These are phyloP conservation scores for Pseudocercospora fijiensis DNA, from an alignment of 2,329 filamentous ascomycete species.

Conservation along the genomic window DNA sequence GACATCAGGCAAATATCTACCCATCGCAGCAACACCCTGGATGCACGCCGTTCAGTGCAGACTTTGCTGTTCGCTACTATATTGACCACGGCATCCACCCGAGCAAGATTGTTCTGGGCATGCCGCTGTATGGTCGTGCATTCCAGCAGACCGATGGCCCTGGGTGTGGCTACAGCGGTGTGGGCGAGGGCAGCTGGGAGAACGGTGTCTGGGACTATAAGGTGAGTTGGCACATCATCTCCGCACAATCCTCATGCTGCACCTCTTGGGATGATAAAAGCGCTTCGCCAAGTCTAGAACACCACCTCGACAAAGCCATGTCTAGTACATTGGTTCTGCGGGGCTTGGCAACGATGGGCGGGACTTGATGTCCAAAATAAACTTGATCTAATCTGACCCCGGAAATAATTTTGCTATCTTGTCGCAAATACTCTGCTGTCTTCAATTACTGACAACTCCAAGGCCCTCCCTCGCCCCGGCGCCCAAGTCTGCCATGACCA, in stretches of 20 bases:
- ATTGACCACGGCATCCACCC: slow-evolving; percentile 58
- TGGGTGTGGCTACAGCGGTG: slow-evolving; percentile 66
- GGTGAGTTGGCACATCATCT: slow-evolving; percentile 27
- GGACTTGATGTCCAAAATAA: slow-evolving; percentile 21
- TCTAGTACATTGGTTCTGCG: slow-evolving; percentile 5
- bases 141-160: slow-evolving; percentile 77
- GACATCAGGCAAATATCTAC: slow-evolving; percentile 80
- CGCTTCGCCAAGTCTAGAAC: slow-evolving; percentile 23
- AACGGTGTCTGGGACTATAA: slow-evolving; percentile 87
- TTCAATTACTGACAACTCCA: slow-evolving; percentile 10
- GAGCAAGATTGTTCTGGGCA: slow-evolving; percentile 79
- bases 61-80: slow-evolving; percentile 71
- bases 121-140: slow-evolving; percentile 87
- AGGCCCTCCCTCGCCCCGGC: slow-evolving; percentile 67
- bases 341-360: slow-evolving; percentile 19
- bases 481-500: slow-evolving; percentile 64
- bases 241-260: not conserved
- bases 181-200: slow-evolving; percentile 82
- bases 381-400: slow-evolving; percentile 45
- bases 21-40: slow-evolving; percentile 56
- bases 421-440: not conserved
- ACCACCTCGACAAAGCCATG: slow-evolving; percentile 15
- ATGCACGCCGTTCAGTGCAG: slow-evolving; percentile 76
- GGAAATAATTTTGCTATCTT: not conserved
- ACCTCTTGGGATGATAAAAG: slow-evolving; percentile 52